A percentile compares a stretch with the other conserved stretches of the same genome.
phyloP scores from a whole-genome alignment of 2,329 filamentous ascomycete genomes.

The Diplocarpon rosae region DNA sequence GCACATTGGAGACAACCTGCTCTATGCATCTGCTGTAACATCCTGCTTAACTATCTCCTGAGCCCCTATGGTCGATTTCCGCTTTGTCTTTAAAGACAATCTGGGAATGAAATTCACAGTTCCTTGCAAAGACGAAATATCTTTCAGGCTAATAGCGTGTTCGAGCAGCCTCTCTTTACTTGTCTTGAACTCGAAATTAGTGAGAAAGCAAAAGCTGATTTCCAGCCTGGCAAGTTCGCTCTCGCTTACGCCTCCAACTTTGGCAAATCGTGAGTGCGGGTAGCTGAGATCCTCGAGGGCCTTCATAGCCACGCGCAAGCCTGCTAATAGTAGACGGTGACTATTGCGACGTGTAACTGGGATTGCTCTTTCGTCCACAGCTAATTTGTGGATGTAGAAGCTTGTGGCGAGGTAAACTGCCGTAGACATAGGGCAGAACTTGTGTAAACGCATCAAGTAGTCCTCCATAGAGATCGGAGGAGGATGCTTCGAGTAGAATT shows the following conservation, averaged over 20 bases:
- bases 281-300: slow-evolving; percentile 88
- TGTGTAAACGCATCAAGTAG: slow-evolving; percentile 78
- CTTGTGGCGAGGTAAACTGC: slow-evolving; percentile 87
- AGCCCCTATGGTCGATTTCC: slow-evolving; percentile 14
- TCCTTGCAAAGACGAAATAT: slow-evolving; percentile 26
- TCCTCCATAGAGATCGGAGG: slow-evolving; percentile 75
- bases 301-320: slow-evolving; percentile 83
- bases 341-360: slow-evolving; percentile 75
- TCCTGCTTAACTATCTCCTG: slow-evolving; percentile 20
- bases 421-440: slow-evolving; percentile 86
- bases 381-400: slow-evolving; percentile 75
- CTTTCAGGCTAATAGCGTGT: slow-evolving; percentile 35
- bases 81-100: slow-evolving; percentile 21
- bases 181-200: slow-evolving; percentile 71
- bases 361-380: slow-evolving; percentile 65
- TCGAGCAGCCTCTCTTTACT: slow-evolving; percentile 42
- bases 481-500: slow-evolving; percentile 84
- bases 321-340: slow-evolving; percentile 76
- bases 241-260: slow-evolving; percentile 79
- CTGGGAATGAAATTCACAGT: slow-evolving; percentile 24
- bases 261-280: slow-evolving; percentile 71
- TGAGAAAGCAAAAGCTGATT: slow-evolving; percentile 78
- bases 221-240: slow-evolving; percentile 74
- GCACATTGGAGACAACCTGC: too few relatives aligned
- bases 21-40: slow-evolving; percentile 4